These are phyloP conservation scores for Eimeria tenella DNA, from an alignment of 169 alveolate species.

Conservation along the genomic window DNA sequence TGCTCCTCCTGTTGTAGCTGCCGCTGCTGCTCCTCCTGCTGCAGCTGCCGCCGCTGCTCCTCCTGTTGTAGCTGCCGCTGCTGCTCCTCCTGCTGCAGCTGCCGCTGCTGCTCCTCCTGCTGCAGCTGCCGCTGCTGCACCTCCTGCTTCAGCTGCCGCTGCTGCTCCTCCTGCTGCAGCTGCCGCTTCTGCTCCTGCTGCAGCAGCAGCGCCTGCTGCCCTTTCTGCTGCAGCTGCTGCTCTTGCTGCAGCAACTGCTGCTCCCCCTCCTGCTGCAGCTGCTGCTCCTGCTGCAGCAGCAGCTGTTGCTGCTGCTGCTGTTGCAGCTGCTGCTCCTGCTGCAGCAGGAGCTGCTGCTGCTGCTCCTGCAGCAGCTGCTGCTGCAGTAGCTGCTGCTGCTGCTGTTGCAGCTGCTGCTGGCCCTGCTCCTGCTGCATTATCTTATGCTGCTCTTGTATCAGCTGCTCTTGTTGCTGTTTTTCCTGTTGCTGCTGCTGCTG, in stretches of 20 bases:
- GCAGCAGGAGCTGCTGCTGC: too few species aligned
- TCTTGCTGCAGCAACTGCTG: constrained; percentile 1
- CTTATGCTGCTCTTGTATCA: too few species aligned
- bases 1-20: too few species aligned
- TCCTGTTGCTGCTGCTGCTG: too few species aligned
- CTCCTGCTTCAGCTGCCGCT: not conserved
- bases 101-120: constrained; percentile 7
- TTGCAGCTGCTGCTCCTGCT: not conserved
- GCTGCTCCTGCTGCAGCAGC: not conserved
- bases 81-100: not conserved
- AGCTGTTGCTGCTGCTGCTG: not conserved
- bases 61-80: not conserved
- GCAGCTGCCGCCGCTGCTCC: constrained; percentile 1
- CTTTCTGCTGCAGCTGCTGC: not conserved
- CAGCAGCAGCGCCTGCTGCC: too few species aligned
- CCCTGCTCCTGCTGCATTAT: not conserved
- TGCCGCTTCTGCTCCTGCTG: too few species aligned
- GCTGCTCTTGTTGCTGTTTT: too few species aligned
- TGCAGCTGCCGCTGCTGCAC: constrained; percentile 7
- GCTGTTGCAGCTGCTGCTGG: not conserved
- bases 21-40: too few species aligned
- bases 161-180: not conserved
- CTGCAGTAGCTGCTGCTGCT: constrained; percentile 7
- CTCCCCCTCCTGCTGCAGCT: not conserved
- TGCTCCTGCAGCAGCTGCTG: not conserved